These are phyloP conservation scores for Populus tremula DNA, from an alignment of 345 rosid species.

Conservation along the genomic window DNA sequence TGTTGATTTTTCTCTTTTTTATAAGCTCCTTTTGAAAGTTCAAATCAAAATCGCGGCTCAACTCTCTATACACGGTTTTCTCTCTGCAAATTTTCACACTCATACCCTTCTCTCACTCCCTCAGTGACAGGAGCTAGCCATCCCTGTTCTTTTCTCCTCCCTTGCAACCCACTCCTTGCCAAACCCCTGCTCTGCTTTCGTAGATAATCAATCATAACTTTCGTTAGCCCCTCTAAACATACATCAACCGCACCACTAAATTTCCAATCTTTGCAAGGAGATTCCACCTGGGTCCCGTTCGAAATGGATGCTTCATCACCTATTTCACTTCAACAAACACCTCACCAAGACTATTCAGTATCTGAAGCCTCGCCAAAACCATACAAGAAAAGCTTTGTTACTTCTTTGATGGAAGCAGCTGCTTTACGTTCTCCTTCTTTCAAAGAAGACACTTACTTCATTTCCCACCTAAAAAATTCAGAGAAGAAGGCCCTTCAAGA, in stretches of 20 bases:
- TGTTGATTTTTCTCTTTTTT: background rate
- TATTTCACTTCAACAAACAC: constrained; percentile 35
- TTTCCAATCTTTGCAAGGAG: background rate
- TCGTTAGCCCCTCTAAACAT: background rate
- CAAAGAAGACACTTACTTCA: constrained; percentile 83
- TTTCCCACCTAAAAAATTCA: constrained; percentile 65
- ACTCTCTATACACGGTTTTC: background rate
- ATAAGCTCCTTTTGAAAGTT: constrained; percentile 19
- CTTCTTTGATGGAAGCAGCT: constrained; percentile 72
- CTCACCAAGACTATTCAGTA: constrained; percentile 13
- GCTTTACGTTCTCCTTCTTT: constrained; percentile 60
- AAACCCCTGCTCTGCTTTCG: background rate
- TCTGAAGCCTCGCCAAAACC: constrained; percentile 40
- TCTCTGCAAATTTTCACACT: background rate
- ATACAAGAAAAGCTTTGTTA: constrained; percentile 64
- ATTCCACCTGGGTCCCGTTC: constrained; percentile 18
- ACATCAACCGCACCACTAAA: background rate
- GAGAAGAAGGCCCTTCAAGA: constrained; percentile 77
- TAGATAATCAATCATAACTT: background rate
- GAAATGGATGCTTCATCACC: constrained; percentile 41
- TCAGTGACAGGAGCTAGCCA: background rate
- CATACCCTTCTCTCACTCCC: background rate
- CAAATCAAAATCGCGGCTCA: constrained; percentile 24
- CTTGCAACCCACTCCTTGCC: background rate
- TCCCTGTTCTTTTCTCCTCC: background rate